Conservation (phyloP, 257 asterid genomes). For the Penstemon davidsonii region DNA sequence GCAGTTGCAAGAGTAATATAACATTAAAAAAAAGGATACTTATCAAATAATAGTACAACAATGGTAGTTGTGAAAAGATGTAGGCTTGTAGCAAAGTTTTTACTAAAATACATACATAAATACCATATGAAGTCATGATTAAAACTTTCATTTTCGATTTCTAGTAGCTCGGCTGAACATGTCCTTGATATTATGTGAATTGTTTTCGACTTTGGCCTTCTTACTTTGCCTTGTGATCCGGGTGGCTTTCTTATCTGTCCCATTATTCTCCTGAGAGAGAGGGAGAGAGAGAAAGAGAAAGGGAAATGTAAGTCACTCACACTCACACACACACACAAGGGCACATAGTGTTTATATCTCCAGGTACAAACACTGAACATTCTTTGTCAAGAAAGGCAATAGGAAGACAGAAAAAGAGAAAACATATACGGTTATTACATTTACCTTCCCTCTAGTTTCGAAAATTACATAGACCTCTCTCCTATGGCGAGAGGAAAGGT, state of each 20-base stretch:
- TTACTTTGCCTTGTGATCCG: conserved; percentile 51
- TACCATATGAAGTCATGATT: conserved; percentile 4
- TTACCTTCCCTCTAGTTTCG: not conserved
- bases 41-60: not conserved
- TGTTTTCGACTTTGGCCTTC: conserved; percentile 78
- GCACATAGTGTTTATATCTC: not conserved
- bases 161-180: conserved; percentile 84
- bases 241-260: conserved; percentile 40
- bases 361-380: not conserved
- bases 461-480: too few species aligned
- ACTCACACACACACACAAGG: not conserved
- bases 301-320: not conserved
- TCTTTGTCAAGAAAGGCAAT: not conserved
- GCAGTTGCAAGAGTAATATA: not conserved
- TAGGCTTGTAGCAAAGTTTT: not conserved
- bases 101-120: not conserved
- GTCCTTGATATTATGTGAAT: conserved; percentile 81
- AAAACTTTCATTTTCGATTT: conserved; percentile 42
- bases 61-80: not conserved
- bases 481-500: too few species aligned
- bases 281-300: too few species aligned
- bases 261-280: conserved; percentile 49
- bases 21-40: not conserved
- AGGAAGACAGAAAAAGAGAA: not conserved
- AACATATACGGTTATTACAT: not conserved